A percentile compares a stretch with the other conserved stretches of the same genome.
phyloP scores from a whole-genome alignment of 768 basidiomycete genomes.

The Lyophyllum semitale region DNA sequence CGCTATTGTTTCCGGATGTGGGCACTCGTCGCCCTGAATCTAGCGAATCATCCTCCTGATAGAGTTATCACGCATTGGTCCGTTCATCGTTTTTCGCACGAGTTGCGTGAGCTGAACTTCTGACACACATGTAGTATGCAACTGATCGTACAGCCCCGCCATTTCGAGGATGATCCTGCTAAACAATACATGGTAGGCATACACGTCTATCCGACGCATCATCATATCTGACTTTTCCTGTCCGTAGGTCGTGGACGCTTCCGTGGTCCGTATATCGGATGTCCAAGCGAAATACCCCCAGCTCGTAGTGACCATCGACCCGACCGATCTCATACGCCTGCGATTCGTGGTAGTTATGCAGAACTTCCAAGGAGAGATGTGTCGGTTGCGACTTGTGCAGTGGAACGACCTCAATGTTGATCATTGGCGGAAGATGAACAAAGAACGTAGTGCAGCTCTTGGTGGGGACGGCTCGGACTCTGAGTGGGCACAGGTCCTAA shows the following conservation, averaged over 20 bases:
- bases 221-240: not conserved
- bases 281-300: slow-evolving; percentile 2
- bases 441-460: not conserved
- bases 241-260: slow-evolving; percentile 6
- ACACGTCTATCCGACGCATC: not conserved
- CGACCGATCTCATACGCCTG: slow-evolving; percentile 9
- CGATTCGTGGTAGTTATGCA: slow-evolving; percentile 7
- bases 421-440: not conserved
- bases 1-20: slow-evolving; percentile 8
- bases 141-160: slow-evolving; percentile 3
- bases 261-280: not conserved
- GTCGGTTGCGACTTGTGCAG: slow-evolving; percentile 10
- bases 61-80: slow-evolving; percentile 17
- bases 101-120: not conserved
- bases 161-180: slow-evolving; percentile 2
- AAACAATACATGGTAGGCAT: slow-evolving; percentile 8
- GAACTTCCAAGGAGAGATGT: not conserved
- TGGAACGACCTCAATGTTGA: slow-evolving; percentile 7
- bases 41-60: slow-evolving; percentile 13
- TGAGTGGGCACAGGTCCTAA: not conserved
- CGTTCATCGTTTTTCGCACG: not conserved
- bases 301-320: slow-evolving; percentile 13
- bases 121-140: not conserved
- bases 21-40: slow-evolving; percentile 9
- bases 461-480: not conserved